phyloP scores from a whole-genome alignment of 163 green algal species.

The Chlamydomonas reinhardtii region DNA sequence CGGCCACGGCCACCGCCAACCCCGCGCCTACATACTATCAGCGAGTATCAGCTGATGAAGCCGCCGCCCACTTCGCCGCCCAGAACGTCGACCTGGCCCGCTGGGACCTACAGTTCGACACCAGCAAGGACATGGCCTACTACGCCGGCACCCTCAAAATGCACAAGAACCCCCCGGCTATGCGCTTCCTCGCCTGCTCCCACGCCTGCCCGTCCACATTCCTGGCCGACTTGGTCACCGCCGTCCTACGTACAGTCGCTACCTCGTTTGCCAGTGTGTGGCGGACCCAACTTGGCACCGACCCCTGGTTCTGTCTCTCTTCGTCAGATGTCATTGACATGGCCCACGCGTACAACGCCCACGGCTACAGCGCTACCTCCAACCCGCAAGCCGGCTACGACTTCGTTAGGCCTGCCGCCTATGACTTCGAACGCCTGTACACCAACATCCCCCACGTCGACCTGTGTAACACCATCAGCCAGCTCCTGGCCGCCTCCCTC shows the following conservation, averaged over 20 bases:
- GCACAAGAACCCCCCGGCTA: slow-evolving; percentile 1
- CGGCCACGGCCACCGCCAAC: too few relatives aligned
- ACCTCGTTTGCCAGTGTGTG: background rate
- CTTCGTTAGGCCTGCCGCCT: background rate
- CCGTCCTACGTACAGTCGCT: background rate
- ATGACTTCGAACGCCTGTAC: slow-evolving; percentile 14
- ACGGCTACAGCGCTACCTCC: too few relatives aligned
- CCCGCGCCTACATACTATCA: too few relatives aligned
- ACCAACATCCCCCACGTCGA: background rate
- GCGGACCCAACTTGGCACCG: background rate
- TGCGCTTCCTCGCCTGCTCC: slow-evolving; percentile 26
- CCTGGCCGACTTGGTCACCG: background rate
- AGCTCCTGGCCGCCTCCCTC: background rate
- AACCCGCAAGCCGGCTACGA: background rate
- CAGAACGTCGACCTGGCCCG: too few relatives aligned
- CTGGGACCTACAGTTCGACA: background rate
- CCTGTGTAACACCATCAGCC: background rate
- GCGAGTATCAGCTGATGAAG: too few relatives aligned
- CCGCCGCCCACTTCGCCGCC: too few relatives aligned
- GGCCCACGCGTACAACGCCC: background rate
- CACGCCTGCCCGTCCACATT: background rate
- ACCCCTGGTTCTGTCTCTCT: background rate
- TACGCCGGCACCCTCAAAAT: slow-evolving; percentile 30
- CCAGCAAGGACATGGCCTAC: background rate
- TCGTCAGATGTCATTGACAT: background rate